Conservation (phyloP, 129 eudicot species). For the sunflower (Helianthus annuus) region HanXRQr2.0-SUNRISE NC_035438.2:59579789-59580288, state of each 20-base stretch:
- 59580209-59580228: no score
- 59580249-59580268: neutral
- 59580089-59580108: neutral
- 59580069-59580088: neutral
- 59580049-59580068: neutral
- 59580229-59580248: no score
- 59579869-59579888: no score
- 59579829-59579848: no score
- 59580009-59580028: neutral
- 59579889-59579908: no score
- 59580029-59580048: neutral
- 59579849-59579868: no score
- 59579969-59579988: neutral
- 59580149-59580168: neutral
- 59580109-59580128: neutral
- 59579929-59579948: neutral
- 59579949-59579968: neutral
- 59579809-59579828: no score
- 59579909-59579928: neutral
- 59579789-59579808: no score
- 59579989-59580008: neutral
- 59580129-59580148: neutral
- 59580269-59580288: slow-evolving; percentile 7
- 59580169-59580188: neutral
- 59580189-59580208: slow-evolving; percentile 25